Evolutionary conservation across 106 monocot species (phyloP), one percentile per base, ranked within the genome.

Genomic region (Triglochin maritima): DNA sequence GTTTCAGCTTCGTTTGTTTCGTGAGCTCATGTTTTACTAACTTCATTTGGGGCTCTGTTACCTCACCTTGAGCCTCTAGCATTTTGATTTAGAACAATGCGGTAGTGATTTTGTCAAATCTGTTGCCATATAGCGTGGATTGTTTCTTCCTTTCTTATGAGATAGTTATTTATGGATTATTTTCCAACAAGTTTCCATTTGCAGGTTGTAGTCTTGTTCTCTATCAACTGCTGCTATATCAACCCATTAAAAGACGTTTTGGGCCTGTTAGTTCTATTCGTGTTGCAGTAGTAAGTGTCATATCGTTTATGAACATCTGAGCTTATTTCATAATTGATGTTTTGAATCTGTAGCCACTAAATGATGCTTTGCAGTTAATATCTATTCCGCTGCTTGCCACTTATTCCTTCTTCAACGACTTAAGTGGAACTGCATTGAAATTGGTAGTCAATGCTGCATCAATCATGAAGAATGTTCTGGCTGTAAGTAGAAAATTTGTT

Each of bases 221-320:
- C 12, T 89, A 60, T 66, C 89, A 89, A 64, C 54, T 85, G 12
- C 57, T 80, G 57, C 6, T 85, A 2, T 89, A 89, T 76, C 85
- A 72, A 11, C 58, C 10, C 15, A 3, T 82, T 8, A 72, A 72
- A 60, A 82, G 73, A 75, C 41, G 58, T 4, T 62, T 79, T 53
- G 85, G 89, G 4, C 77, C 79, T 11, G 61, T 89, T 65, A 15
- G 7, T 68, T 73, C 64, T 44, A 10, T 65, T 46, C 82, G 80
- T 46, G 47, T 71, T 16, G 79, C 81, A 41, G 72, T 75, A 71
- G 87, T 87, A 80, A 64, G 77, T 44, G 67, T 69, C 29, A 29
- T 29, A 29, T 29, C 29, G 60, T 51, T 43, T 44, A 9, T 56
- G 7, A 3, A 10, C 11, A 10, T 43, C 48, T 47, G 7, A 57